Evolutionary conservation across 192 early-diverging fungal species (phyloP).

Genomic region (Coemansia sp.): DNA sequence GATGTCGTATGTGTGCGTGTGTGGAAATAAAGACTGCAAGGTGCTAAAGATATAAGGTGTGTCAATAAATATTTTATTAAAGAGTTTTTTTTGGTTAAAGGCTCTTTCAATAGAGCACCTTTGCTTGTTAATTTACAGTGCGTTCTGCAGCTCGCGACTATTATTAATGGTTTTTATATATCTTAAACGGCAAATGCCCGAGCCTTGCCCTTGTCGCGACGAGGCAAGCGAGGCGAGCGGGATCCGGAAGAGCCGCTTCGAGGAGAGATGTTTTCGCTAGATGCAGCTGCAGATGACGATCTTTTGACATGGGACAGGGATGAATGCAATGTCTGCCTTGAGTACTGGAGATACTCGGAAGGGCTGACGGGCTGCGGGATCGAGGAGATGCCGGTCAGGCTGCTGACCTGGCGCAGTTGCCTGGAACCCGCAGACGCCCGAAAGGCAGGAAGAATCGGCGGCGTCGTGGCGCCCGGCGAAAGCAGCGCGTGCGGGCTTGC

Average conservation of each 20-base stretch:
- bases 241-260: neutral
- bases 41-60: too few species aligned
- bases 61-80: too few species aligned
- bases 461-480: constrained; percentile 4
- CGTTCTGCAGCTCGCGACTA: neutral
- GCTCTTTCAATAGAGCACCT: too few species aligned
- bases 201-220: constrained; percentile 44
- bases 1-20: too few species aligned
- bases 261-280: neutral
- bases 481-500: neutral
- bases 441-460: constrained; percentile 34
- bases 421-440: constrained; percentile 7
- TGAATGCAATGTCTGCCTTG: constrained; percentile 39
- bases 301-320: constrained; percentile 27
- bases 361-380: constrained; percentile 42
- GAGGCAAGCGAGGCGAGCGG: constrained; percentile 9
- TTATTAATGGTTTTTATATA: too few species aligned
- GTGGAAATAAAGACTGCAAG: too few species aligned
- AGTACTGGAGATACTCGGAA: constrained; percentile 49
- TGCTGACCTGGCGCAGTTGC: constrained; percentile 34
- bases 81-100: too few species aligned
- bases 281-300: neutral
- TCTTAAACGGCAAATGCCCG: constrained; percentile 27
- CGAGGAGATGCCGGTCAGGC: constrained; percentile 28
- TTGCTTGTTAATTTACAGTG: neutral